Evolutionary conservation across 2,329 filamentous ascomycete genomes (phyloP), one percentile per base, ranked within the genome.

Genomic region (Beauveria pseudobassiana): DNA sequence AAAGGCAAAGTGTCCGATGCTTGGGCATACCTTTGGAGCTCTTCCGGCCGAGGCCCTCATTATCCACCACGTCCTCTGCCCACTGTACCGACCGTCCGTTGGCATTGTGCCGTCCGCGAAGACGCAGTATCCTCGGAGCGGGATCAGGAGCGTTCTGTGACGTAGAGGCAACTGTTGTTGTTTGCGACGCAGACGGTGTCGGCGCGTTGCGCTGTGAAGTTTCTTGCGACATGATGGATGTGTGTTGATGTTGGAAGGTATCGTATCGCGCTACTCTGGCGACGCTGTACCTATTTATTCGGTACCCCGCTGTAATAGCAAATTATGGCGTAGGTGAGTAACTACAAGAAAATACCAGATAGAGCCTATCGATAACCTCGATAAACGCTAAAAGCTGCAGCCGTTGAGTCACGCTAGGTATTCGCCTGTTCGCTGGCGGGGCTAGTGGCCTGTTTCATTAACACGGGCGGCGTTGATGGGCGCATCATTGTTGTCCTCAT

Each of bases 61-160:
- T 99, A 76, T 99, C 93, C 3, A 99, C 81, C 7, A 97, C 93
- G 70, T 91, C 89, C 70, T 95, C 90, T 7, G 91, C 91, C 95
- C 95, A 99, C 74, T 90, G 87, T 61, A 99, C 95, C 54, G 85
- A 86, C 58, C 87, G 81, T 20, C 78, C 74, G 28, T 76, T 75
- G 0, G 77, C 68, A 16, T 71, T 68, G 62, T 79, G 77, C 1
- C 76, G 77, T 50, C 83, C 83, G 48, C 81, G 77, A 50, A 86
- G 74, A 14, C 80, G 80, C 43, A 86, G 72, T 61, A 82, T 79
- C 24, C 69, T 68, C 7, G 71, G 69, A 3, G 78, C 63, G 10
- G 53, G 24, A 8, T 70, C 63, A 66, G 72, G 49, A 65, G 68
- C 55, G 63, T 68, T 63, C 63, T 71, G 67, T 26, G 70, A 67